These are phyloP conservation scores for Trichoderma virens DNA, from an alignment of 495 filamentous ascomycete species.

Conservation along the genomic window DNA sequence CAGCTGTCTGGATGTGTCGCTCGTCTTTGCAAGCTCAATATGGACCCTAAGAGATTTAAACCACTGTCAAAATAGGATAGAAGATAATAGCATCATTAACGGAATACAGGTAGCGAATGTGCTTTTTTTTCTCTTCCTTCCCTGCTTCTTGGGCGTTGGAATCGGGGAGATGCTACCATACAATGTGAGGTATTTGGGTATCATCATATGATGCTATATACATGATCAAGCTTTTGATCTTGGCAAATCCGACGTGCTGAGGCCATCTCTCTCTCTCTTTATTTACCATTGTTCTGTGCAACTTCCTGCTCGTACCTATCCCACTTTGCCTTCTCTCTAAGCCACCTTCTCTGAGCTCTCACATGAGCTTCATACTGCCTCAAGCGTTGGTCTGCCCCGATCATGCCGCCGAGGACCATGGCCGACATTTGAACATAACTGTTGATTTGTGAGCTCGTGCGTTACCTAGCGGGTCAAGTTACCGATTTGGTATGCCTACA, in stretches of 20 bases:
- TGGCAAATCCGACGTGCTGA: background rate
- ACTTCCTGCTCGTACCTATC: slow-evolving; percentile 37
- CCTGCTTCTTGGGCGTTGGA: background rate
- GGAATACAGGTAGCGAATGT: slow-evolving; percentile 5
- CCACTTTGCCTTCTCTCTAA: slow-evolving; percentile 57
- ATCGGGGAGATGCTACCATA: background rate
- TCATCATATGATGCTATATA: slow-evolving; percentile 5
- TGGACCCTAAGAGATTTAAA: slow-evolving; percentile 83
- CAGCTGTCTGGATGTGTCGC: slow-evolving; percentile 89
- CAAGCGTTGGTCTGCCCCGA: slow-evolving; percentile 73
- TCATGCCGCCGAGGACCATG: slow-evolving; percentile 78
- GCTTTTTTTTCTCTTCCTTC: background rate
- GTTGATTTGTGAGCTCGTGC: slow-evolving; percentile 6
- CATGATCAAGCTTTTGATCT: slow-evolving; percentile 1
- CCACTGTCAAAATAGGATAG: background rate
- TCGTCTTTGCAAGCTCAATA: slow-evolving; percentile 85
- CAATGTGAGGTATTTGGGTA: slow-evolving; percentile 4
- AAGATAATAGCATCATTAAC: background rate
- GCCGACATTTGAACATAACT: slow-evolving; percentile 79
- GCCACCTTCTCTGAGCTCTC: slow-evolving; percentile 55
- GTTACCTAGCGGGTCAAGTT: background rate
- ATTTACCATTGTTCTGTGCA: slow-evolving; percentile 17
- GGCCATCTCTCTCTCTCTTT: background rate
- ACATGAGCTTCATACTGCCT: slow-evolving; percentile 56
- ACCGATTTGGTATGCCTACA: slow-evolving; percentile 34